A percentile compares a stretch with the other conserved stretches of the same genome.
Evolutionary conservation across 2,329 filamentous ascomycete species (phyloP).

Genomic region (Pyrenochaeta sp.): DNA sequence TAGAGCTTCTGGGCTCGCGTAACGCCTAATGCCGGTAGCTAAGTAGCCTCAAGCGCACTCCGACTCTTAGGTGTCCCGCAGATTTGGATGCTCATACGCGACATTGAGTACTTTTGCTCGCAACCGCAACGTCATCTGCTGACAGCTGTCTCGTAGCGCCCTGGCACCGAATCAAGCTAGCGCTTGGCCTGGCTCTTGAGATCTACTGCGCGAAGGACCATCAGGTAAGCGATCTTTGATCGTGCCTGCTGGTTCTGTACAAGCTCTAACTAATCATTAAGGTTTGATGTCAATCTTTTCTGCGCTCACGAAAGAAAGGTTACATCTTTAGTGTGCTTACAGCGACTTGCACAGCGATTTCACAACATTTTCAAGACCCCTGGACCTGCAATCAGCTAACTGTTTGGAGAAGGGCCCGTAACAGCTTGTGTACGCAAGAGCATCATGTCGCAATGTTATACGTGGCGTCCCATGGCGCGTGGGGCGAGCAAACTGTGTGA

Average conservation of each 20-base stretch:
- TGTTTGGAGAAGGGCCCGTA: not conserved
- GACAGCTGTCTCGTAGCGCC: not conserved
- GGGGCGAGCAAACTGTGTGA: not conserved
- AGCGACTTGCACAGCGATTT: not conserved
- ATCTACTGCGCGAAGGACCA: not conserved
- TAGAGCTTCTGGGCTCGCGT: too few species aligned
- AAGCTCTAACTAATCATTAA: not conserved
- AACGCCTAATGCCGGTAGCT: not conserved
- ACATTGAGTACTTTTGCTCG: not conserved
- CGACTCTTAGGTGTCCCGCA: not conserved
- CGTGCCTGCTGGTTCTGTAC: not conserved
- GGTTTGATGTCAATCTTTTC: not conserved
- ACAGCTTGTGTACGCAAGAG: not conserved
- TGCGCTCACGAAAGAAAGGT: not conserved
- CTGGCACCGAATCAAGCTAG: not conserved
- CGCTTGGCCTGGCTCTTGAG: not conserved
- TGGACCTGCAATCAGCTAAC: not conserved
- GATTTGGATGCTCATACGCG: not conserved
- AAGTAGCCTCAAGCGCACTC: not conserved
- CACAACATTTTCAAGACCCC: not conserved
- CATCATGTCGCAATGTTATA: not conserved
- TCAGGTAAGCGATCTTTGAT: not conserved
- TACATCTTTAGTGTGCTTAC: not conserved
- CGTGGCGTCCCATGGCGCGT: not conserved
- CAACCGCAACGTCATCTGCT: not conserved